Evolutionary conservation across 257 asterid species (phyloP), one percentile per base, ranked within the genome.

Genomic region (Dorcoceras hygrometricum): DNA sequence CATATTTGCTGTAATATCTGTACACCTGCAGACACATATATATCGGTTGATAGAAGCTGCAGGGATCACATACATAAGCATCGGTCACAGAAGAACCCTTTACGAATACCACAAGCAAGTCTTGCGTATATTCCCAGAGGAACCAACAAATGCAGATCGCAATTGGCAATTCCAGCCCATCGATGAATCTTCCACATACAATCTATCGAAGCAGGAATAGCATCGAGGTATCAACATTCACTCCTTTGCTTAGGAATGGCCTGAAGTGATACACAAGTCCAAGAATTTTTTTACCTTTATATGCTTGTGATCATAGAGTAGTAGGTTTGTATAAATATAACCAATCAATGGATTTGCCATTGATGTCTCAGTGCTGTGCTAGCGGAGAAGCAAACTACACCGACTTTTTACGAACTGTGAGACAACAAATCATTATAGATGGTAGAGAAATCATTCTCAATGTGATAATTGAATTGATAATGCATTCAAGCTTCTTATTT

Each of bases 41-140:
- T 89, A 84, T 69, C 29, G 72, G 71, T 77, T 77, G 68, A 77
- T 87, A 24, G 84, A 80, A 69, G 88, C 77, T 67, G 81, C 89
- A 63, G 96, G 92, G 34, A 76, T 89, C 61, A 89, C 96, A 8
- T 87, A 77, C 50, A 54, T 89, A 71, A 89, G 96, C 82, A 67
- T 89, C 66, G 95, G 96, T 69, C 95, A 87, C 57, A 82, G 92
- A 57, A 74, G 82, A 59, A 79, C 96, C 12, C 81, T 89, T 23
- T 83, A 71, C 23, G 75, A 83, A 69, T 68, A 83, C 77, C 96
- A 89, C 66, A 80, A 60, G 27, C 74, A 60, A 23, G 68, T 80
- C 54, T 73, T 87, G 39, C 83, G 55, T 28, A 72, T 89, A 80
- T 78, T 84, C 27, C 81, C 87, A 2, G 36, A 71, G 59, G 89